Conservation (phyloP, 192 early-diverging fungal species). For the Backusella parvicylindrica region DNA sequence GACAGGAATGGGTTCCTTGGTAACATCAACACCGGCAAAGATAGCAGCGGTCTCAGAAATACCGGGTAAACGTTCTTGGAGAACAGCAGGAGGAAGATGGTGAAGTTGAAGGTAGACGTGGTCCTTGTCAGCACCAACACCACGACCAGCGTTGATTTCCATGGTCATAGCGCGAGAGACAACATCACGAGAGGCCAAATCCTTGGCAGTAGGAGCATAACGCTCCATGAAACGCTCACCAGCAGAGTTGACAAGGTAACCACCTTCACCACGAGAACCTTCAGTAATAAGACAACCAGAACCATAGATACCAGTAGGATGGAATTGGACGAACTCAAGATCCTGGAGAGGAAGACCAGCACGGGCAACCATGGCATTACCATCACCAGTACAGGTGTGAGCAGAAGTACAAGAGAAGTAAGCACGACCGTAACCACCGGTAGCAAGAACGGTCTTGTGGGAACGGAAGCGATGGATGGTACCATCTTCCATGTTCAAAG, state of each 20-base stretch:
- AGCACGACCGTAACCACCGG: conserved; percentile 98
- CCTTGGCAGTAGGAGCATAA: conserved; percentile 98
- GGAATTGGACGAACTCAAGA: conserved; percentile 99
- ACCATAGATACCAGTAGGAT: conserved; percentile 98
- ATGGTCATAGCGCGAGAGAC: conserved; percentile 98
- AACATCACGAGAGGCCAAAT: conserved; percentile 97
- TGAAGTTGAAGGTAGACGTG: conserved; percentile 96
- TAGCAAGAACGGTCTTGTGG: conserved; percentile 97
- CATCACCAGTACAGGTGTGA: conserved; percentile 98
- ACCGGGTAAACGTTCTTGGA: conserved; percentile 92
- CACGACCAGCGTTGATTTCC: conserved; percentile 96
- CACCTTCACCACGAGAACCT: conserved; percentile 92
- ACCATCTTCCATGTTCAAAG: conserved; percentile 97
- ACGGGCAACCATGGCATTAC: conserved; percentile 98
- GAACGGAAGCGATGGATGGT: conserved; percentile 96
- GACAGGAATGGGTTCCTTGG: conserved; percentile 99
- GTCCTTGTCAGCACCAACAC: conserved; percentile 93
- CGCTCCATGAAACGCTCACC: conserved; percentile 99
- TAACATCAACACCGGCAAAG: conserved; percentile 98
- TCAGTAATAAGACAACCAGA: conserved; percentile 98
- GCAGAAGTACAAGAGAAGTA: conserved; percentile 99
- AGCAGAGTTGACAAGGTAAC: conserved; percentile 91
- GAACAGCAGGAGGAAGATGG: conserved; percentile 88
- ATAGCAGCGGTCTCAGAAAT: conserved; percentile 99
- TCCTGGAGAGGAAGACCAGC: conserved; percentile 97